Evolutionary conservation across 2,329 filamentous ascomycete genomes (phyloP), one percentile per base, ranked within the genome.

Genomic region (Fusarium clavum): DNA sequence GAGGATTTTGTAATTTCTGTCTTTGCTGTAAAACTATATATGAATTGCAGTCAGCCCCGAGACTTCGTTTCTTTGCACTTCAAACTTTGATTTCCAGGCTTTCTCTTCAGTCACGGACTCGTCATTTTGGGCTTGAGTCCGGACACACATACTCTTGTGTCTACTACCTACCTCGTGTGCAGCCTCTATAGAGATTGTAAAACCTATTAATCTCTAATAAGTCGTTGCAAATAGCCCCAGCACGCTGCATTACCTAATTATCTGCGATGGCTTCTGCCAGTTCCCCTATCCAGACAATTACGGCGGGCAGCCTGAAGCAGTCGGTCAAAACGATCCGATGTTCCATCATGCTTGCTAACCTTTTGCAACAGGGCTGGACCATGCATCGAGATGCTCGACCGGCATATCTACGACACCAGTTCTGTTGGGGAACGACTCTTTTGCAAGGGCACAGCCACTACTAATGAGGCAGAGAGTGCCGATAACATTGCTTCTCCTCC

Each of bases 61-160:
- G 10, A 6, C 5, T n/a, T 11, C 10, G 13, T 44, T 16, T 16
- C n/a, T 29, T 12, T 27, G n/a, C 20, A 12, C 10, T 27, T 41
- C 34, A 27, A 25, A 53, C n/a, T 27, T 38, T 25, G n/a, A 13
- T 20, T 27, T 29, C 22, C 45, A 10, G 30, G 18, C 32, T 44
- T 12, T 25, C n/a, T 22, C 9, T 29, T 25, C 14, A 27, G 43
- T 16, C 24, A 27, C 45, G 16, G 16, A 25, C 44, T 43, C 24
- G 60, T 27, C 61, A 64, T 64, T 64, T 64, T 64, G 61, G 61
- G 59, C 51, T 58, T n/a, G 22, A 46, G 60, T 29, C 27, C 27
- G 10, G 27, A 29, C 27, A 29, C 5, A n/a, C 8, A 16, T 16
- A 12, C 1, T 20, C 11, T 20, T n/a, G 16, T 6, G 20, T 9